A percentile compares a stretch with the other conserved stretches of the same genome.
Conservation (phyloP, 805 yeast genomes). For the Candida hungchunana region DNA sequence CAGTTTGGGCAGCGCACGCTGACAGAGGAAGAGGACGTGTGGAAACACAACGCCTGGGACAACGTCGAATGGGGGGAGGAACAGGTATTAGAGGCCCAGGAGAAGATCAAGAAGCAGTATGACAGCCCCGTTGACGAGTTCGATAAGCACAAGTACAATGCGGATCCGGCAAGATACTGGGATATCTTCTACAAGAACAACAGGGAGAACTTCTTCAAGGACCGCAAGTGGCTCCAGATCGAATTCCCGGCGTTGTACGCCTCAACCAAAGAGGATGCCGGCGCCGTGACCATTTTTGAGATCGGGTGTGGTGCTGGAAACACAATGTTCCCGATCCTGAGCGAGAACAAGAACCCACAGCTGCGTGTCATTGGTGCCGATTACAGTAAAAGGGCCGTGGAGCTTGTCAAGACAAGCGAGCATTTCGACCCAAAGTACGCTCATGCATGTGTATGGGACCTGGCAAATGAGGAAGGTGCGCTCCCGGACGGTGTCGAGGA, state of each 20-base stretch:
- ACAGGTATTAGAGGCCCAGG: constrained; percentile 71
- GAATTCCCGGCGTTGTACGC: constrained; percentile 87
- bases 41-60: constrained; percentile 91
- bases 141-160: constrained; percentile 73
- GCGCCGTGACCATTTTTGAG: constrained; percentile 75
- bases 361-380: constrained; percentile 81
- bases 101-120: constrained; percentile 67
- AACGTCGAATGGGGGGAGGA: constrained; percentile 97
- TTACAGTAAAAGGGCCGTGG: constrained; percentile 85
- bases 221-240: constrained; percentile 91
- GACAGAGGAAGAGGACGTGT: constrained; percentile 71
- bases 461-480: constrained; percentile 66
- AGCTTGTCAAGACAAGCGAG: constrained; percentile 65
- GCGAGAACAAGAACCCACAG: constrained; percentile 76
- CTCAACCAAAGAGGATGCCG: constrained; percentile 67
- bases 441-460: constrained; percentile 91
- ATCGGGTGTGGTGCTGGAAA: constrained; percentile 99
- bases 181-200: constrained; percentile 89
- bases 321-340: constrained; percentile 86
- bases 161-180: constrained; percentile 93
- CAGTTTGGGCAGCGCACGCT: constrained; percentile 85
- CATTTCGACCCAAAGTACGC: constrained; percentile 58
- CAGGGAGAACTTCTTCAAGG: constrained; percentile 91
- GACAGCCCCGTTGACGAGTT: constrained; percentile 84
- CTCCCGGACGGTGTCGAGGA: constrained; percentile 85